These are phyloP conservation scores for Coprinopsis marcescibilis DNA, from an alignment of 768 basidiomycete genomes.

Conservation along the genomic window DNA sequence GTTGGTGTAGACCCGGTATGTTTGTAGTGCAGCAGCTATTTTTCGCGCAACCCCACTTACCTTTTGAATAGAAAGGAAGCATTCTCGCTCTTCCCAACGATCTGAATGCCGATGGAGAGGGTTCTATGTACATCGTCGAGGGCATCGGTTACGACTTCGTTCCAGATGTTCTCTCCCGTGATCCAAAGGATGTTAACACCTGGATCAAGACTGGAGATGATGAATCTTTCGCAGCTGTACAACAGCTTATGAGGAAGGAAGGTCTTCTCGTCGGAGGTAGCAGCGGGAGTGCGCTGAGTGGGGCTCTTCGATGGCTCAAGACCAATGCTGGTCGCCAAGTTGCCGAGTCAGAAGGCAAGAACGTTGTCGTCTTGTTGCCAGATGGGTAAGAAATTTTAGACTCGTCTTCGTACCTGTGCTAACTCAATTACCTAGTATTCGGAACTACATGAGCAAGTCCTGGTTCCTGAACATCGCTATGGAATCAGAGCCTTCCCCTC, in stretches of 20 bases:
- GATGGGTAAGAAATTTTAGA: slow-evolving; percentile 64
- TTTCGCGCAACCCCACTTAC: slow-evolving; percentile 3
- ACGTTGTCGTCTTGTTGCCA: slow-evolving; percentile 84
- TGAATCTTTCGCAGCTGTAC: slow-evolving; percentile 72
- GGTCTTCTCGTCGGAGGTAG: slow-evolving; percentile 92
- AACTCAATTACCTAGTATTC: slow-evolving; percentile 44
- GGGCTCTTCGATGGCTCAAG: slow-evolving; percentile 72
- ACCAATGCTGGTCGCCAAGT: slow-evolving; percentile 58
- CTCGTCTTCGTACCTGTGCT: slow-evolving; percentile 7
- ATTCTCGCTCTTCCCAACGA: slow-evolving; percentile 70
- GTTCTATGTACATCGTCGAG: slow-evolving; percentile 67
- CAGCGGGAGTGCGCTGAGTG: slow-evolving; percentile 80
- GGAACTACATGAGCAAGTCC: slow-evolving; percentile 92
- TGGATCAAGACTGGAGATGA: slow-evolving; percentile 87
- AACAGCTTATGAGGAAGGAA: slow-evolving; percentile 74
- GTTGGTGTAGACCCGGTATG: slow-evolving; percentile 91
- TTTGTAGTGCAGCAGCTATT: slow-evolving; percentile 4
- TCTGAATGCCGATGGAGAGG: slow-evolving; percentile 51
- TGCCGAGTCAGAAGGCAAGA: slow-evolving; percentile 64
- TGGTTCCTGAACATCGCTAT: slow-evolving; percentile 81
- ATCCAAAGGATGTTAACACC: slow-evolving; percentile 49
- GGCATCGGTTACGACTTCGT: slow-evolving; percentile 98
- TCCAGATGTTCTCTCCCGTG: slow-evolving; percentile 78
- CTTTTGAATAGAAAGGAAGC: slow-evolving; percentile 65
- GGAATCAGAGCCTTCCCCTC: slow-evolving; percentile 45